Conservation (phyloP, 352 stramenopile genomes). For the Phytophthora idaei region DNA sequence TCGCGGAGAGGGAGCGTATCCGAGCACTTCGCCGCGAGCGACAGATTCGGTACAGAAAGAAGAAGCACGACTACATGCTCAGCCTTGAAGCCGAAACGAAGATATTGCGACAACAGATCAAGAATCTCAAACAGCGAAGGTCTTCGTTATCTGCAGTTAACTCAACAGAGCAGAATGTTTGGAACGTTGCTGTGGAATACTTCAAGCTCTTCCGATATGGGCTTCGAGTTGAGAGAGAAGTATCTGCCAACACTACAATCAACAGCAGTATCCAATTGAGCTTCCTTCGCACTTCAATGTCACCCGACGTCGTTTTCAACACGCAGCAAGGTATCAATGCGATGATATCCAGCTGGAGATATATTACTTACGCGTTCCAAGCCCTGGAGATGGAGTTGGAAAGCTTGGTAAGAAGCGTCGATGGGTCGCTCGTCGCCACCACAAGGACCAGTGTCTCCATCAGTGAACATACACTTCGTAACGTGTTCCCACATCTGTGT, state of each 20-base stretch:
- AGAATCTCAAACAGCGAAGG: not conserved
- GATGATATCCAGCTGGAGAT: conserved; percentile 12
- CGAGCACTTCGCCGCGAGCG: conserved; percentile 6
- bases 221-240: not conserved
- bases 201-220: conserved; percentile 17
- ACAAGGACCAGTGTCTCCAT: conserved; percentile 14
- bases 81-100: conserved; percentile 1
- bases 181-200: conserved; percentile 11
- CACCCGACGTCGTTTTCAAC: conserved; percentile 14
- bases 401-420: not conserved
- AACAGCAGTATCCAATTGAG: conserved; percentile 1
- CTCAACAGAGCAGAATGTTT: not conserved
- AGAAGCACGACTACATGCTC: conserved; percentile 14
- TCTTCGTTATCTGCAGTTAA: not conserved
- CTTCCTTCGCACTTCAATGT: conserved; percentile 10
- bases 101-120: conserved; percentile 2
- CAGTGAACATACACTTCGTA: conserved; percentile 2
- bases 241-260: not conserved
- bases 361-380: conserved; percentile 6
- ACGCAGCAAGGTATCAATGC: conserved; percentile 1
- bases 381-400: conserved; percentile 11
- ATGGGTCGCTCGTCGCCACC: conserved; percentile 1
- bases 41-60: conserved; percentile 20
- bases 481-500: conserved; percentile 12
- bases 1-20: not conserved